Percentiles rank a stretch among this genome's conserved stretches.
phyloP scores from a whole-genome alignment of 129 eudicot species.

The Sambucus nigra region DNA sequence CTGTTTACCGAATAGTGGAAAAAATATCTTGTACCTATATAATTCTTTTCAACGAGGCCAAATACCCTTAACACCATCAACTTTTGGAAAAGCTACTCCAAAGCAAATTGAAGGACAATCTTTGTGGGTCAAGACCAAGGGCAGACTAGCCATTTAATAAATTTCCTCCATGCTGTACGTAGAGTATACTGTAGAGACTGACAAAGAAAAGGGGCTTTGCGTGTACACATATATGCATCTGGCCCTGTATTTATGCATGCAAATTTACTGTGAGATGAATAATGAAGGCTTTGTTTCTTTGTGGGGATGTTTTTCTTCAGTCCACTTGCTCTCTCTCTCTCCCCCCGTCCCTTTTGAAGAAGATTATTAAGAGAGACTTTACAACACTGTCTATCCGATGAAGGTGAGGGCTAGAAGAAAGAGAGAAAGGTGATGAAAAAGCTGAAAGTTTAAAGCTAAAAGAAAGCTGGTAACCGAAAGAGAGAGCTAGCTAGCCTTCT shows the following conservation, averaged over 20 bases:
- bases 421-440: not conserved
- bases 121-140: not conserved
- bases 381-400: not conserved
- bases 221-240: not conserved
- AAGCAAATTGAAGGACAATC: not conserved
- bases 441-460: not conserved
- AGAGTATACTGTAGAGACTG: not conserved
- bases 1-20: not conserved
- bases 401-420: not conserved
- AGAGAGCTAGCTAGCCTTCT: not conserved
- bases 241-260: not conserved
- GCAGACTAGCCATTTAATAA: too few relatives aligned
- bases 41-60: too few relatives aligned
- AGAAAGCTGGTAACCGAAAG: conserved; percentile 5
- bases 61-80: not conserved
- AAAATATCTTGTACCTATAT: not conserved
- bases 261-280: not conserved
- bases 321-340: not conserved
- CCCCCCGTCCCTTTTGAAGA: not conserved
- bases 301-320: not conserved
- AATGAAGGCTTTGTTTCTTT: not conserved
- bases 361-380: not conserved
- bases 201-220: not conserved
- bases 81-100: not conserved
- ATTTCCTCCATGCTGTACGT: too few relatives aligned